These are phyloP conservation scores for Gnomoniopsis sp. DNA, from an alignment of 2,329 filamentous ascomycete species.

Conservation along the genomic window DNA sequence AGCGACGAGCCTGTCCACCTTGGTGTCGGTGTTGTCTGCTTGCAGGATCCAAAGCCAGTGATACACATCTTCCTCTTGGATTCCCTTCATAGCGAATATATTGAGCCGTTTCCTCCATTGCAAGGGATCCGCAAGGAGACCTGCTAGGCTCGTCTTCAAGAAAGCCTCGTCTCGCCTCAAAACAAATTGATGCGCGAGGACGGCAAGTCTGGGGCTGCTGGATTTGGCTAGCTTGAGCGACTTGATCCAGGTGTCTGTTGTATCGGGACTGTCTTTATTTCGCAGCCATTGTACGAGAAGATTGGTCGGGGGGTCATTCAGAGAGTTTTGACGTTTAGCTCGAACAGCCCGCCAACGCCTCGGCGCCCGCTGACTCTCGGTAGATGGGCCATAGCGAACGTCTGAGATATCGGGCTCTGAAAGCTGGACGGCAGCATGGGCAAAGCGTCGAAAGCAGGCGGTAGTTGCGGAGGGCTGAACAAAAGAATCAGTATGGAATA, in stretches of 20 bases:
- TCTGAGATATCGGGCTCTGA: neutral
- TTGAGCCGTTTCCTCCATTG: slow-evolving; percentile 31
- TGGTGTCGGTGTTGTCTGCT: slow-evolving; percentile 30
- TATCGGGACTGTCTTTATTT: neutral
- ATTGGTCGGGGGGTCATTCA: slow-evolving; percentile 6
- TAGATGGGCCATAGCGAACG: neutral
- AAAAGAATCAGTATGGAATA: neutral
- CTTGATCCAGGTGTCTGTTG: slow-evolving; percentile 5
- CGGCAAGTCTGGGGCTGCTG: slow-evolving; percentile 23
- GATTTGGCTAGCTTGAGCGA: slow-evolving; percentile 18
- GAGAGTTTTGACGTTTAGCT: neutral
- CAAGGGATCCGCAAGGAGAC: slow-evolving; percentile 20
- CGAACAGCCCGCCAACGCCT: neutral
- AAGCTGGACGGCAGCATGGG: neutral
- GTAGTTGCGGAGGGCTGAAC: neutral
- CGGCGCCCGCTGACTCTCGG: neutral
- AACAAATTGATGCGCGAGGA: slow-evolving; percentile 25
- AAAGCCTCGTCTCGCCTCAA: slow-evolving; percentile 22
- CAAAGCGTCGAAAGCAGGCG: neutral
- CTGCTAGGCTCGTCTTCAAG: slow-evolving; percentile 20
- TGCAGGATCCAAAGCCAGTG: slow-evolving; percentile 41
- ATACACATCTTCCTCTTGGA: slow-evolving; percentile 30
- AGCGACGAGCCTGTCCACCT: slow-evolving; percentile 33
- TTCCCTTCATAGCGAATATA: slow-evolving; percentile 29
- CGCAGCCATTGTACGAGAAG: slow-evolving; percentile 5